phyloP scores from a whole-genome alignment of 495 filamentous ascomycete species.

The Corynascus novoguineensis region DNA sequence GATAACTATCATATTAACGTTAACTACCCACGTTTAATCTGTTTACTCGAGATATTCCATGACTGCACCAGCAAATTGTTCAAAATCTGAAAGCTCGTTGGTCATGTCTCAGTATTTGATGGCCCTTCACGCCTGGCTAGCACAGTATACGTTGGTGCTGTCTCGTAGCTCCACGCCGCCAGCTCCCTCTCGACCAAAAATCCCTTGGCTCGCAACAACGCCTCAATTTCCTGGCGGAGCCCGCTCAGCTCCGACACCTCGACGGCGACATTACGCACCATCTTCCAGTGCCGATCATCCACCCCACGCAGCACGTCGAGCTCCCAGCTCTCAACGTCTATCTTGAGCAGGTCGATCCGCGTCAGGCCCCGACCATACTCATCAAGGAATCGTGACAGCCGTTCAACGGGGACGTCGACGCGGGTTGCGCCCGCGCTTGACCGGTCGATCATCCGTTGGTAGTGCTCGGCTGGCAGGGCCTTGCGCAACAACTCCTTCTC shows the following conservation, averaged over 20 bases:
- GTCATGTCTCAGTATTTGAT: background rate
- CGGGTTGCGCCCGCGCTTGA: background rate
- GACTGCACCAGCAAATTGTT: too few species aligned
- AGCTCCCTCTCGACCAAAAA: background rate
- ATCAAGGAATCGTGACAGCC: background rate
- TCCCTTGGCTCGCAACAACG: background rate
- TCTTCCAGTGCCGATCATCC: background rate
- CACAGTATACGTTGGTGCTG: background rate
- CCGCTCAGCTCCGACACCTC: background rate
- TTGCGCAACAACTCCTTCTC: background rate
- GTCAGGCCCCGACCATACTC: background rate
- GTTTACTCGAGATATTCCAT: too few species aligned
- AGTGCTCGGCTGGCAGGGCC: background rate
- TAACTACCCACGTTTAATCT: too few species aligned
- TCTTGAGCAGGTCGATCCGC: background rate
- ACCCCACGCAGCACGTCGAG: background rate
- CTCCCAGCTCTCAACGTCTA: background rate
- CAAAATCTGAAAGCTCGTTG: background rate
- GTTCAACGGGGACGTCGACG: background rate
- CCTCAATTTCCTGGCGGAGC: background rate
- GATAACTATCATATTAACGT: too few species aligned
- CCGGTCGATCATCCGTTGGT: background rate
- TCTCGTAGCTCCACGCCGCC: background rate
- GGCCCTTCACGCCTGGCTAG: background rate
- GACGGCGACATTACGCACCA: background rate